Evolutionary conservation across 2,329 filamentous ascomycete species (phyloP).

Genomic region (Fusarium decemcellulare): DNA sequence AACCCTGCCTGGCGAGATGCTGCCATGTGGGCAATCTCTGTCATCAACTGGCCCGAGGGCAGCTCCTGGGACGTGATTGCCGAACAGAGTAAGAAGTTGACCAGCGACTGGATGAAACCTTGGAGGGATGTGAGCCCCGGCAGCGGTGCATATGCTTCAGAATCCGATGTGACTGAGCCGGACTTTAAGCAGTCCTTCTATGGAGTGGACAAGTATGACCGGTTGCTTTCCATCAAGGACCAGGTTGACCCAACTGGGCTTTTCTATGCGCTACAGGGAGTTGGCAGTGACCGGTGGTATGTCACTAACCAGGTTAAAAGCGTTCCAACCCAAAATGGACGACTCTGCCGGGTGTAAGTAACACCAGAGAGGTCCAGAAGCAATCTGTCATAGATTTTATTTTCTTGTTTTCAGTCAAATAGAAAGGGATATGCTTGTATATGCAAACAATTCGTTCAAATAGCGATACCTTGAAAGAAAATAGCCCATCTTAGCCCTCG

Average conservation of each 20-base stretch:
- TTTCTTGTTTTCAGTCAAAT: too few relatives aligned
- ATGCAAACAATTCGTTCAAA: too few relatives aligned
- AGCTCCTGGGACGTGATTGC: conserved; percentile 30
- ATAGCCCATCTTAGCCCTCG: too few relatives aligned
- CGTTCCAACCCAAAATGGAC: conserved; percentile 43
- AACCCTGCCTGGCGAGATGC: conserved; percentile 65
- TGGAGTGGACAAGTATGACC: conserved; percentile 36
- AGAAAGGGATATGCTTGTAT: too few relatives aligned
- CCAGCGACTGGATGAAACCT: conserved; percentile 45
- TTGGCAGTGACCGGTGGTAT: conserved; percentile 42
- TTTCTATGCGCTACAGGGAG: conserved; percentile 39
- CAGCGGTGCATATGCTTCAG: conserved; percentile 39
- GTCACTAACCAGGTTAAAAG: conserved; percentile 35
- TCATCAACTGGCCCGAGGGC: conserved; percentile 47
- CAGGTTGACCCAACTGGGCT: conserved; percentile 35
- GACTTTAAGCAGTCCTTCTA: conserved; percentile 43
- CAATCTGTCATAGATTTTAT: too few relatives aligned
- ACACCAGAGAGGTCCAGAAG: too few relatives aligned
- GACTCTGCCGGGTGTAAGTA: conserved; percentile 27
- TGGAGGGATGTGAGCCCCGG: conserved; percentile 42
- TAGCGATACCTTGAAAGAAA: too few relatives aligned
- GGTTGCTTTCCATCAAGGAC: conserved; percentile 37
- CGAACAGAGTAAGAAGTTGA: conserved; percentile 35
- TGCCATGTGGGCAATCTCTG: conserved; percentile 54
- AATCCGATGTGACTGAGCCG: conserved; percentile 40